Evolutionary conservation across 2,329 filamentous ascomycete genomes (phyloP).

Genomic region (Chaetomium olivaceum): DNA sequence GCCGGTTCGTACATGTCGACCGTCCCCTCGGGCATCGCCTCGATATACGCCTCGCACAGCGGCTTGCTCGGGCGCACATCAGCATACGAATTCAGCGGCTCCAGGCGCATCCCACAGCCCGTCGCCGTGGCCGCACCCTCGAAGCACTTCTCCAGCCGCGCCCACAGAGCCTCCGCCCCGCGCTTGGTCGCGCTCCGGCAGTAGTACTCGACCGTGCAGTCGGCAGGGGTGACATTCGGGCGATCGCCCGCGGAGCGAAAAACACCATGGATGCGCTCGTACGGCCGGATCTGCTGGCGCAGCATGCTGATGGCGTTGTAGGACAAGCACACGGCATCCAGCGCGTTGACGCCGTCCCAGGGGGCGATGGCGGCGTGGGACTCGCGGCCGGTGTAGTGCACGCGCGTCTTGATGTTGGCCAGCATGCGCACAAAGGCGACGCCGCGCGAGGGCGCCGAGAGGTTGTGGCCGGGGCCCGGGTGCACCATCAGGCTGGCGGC

Average conservation of each 20-base stretch:
- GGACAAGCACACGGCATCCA: slow-evolving; percentile 48
- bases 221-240: slow-evolving; percentile 42
- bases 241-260: slow-evolving; percentile 43
- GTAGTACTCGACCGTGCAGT: slow-evolving; percentile 47
- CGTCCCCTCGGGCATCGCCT: slow-evolving; percentile 35
- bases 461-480: slow-evolving; percentile 34
- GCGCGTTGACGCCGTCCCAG: slow-evolving; percentile 53
- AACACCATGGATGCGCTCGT: slow-evolving; percentile 53
- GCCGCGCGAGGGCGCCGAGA: slow-evolving; percentile 27
- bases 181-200: slow-evolving; percentile 45
- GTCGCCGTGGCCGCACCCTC: slow-evolving; percentile 41
- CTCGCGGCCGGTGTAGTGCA: slow-evolving; percentile 47
- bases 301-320: slow-evolving; percentile 48
- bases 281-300: slow-evolving; percentile 51
- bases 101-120: slow-evolving; percentile 36
- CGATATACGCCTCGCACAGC: slow-evolving; percentile 35
- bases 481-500: slow-evolving; percentile 47
- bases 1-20: slow-evolving; percentile 36
- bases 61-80: slow-evolving; percentile 35
- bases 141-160: slow-evolving; percentile 39
- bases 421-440: slow-evolving; percentile 35
- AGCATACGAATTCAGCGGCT: slow-evolving; percentile 38
- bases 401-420: slow-evolving; percentile 39
- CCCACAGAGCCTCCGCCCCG: slow-evolving; percentile 38
- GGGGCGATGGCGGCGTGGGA: slow-evolving; percentile 51